A percentile compares a stretch with the other conserved stretches of the same genome.
phyloP scores from a whole-genome alignment of 306 rosid species.

The Chamaecrista fasciculata region DNA sequence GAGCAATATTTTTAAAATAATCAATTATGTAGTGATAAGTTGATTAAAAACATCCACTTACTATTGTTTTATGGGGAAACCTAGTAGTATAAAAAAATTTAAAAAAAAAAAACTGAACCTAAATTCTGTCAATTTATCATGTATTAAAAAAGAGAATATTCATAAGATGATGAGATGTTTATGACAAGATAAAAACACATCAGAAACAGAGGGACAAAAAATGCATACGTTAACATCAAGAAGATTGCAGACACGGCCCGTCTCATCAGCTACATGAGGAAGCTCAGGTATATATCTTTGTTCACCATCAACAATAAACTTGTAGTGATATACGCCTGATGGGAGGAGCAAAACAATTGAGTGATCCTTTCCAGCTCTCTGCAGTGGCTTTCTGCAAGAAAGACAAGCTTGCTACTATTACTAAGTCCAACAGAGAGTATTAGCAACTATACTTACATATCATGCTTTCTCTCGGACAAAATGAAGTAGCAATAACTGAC shows the following conservation, averaged over 20 bases:
- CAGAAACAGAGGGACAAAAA: neutral
- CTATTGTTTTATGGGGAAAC: neutral
- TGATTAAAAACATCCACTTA: neutral
- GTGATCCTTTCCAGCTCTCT: constrained; percentile 84
- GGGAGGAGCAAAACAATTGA: constrained; percentile 72
- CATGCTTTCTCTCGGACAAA: neutral
- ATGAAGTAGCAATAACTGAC: constrained; percentile 5
- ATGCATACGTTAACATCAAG: constrained; percentile 75
- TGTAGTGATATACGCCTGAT: constrained; percentile 80
- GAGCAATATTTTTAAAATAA: neutral
- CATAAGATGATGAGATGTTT: constrained; percentile 1
- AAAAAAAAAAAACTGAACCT: too few relatives aligned
- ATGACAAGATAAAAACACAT: neutral
- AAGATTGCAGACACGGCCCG: constrained; percentile 75
- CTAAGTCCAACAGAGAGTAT: constrained; percentile 14
- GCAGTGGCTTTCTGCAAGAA: constrained; percentile 62
- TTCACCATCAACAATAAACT: constrained; percentile 80
- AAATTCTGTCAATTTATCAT: too few relatives aligned
- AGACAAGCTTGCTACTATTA: constrained; percentile 21
- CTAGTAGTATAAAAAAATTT: neutral
- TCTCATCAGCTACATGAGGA: constrained; percentile 69
- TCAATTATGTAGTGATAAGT: neutral
- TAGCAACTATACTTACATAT: constrained; percentile 21
- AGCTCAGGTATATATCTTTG: constrained; percentile 74
- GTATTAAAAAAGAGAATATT: neutral